These are phyloP conservation scores for Mucor piriformis DNA, from an alignment of 371 early-diverging fungal genomes.

Conservation along the genomic window DNA sequence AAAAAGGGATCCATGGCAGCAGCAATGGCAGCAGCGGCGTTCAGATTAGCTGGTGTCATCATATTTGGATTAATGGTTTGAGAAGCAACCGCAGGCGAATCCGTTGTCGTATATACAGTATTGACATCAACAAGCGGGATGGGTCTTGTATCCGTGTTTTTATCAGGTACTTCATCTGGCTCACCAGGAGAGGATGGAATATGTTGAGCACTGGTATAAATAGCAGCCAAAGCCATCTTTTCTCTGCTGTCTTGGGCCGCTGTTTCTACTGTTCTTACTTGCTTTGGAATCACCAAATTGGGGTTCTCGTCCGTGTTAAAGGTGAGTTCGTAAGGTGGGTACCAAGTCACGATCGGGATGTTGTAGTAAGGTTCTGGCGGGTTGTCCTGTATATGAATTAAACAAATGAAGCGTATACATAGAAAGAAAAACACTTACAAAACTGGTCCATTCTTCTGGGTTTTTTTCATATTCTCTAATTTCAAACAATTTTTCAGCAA, in stretches of 20 bases:
- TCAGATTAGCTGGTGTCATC: slow-evolving; percentile 1
- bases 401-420: background rate
- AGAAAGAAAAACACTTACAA: slow-evolving; percentile 18
- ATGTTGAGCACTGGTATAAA: slow-evolving; percentile 31
- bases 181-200: slow-evolving; percentile 42
- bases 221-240: slow-evolving; percentile 24
- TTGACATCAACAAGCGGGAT: slow-evolving; percentile 7
- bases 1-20: slow-evolving; percentile 5
- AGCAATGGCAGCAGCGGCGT: slow-evolving; percentile 8
- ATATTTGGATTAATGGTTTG: background rate
- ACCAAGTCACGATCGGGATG: slow-evolving; percentile 18
- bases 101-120: no score
- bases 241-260: slow-evolving; percentile 25
- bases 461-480: slow-evolving; percentile 26
- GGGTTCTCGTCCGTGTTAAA: slow-evolving; percentile 6
- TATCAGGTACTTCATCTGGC: slow-evolving; percentile 25
- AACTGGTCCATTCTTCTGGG: slow-evolving; percentile 33
- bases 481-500: slow-evolving; percentile 25
- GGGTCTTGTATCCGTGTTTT: background rate
- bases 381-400: background rate
- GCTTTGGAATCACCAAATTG: slow-evolving; percentile 6
- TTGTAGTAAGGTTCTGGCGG: background rate
- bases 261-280: slow-evolving; percentile 14
- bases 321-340: slow-evolving; percentile 12
- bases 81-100: background rate